Evolutionary conservation across 441 rosid genomes (phyloP), one percentile per base, ranked within the genome.

Genomic region (Geranium incanum): DNA sequence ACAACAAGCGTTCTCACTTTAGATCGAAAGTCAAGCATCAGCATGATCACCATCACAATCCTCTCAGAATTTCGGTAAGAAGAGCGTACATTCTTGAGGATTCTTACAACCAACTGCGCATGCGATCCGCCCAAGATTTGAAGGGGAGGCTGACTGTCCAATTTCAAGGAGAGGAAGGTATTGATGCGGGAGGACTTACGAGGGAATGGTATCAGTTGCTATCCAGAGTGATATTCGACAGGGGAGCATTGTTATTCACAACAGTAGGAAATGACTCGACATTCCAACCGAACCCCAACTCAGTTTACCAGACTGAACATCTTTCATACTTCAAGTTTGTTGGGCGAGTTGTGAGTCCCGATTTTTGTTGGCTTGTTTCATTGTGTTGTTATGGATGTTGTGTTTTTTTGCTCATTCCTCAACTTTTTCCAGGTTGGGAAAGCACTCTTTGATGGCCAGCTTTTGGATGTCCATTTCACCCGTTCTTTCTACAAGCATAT

Each of bases 161-260:
- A 77, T 95, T 95, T 82, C 99, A 93, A 84, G 98, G 97, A 77
- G 99, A 95, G 72, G 99, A 95, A 81, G 99, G 99, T 71, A 91
- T 95, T 78, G 99, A 95, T 87, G 99, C 99, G 50, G 99, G 99
- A 43, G 99, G 99, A 55, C 85, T 95, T 77, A 95, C 98, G 5
- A 84, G 99, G 77, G 99, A 95, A 80, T 95, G 98, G 99, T 95
- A 95, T 87, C 99, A 95, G 74, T 77, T 95, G 73, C 78, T 95
- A 74, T 93, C 99, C 0, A 93, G 99, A 83, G 97, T 95, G 68
- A 86, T 95, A 76, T 95, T 95, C 73, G 98, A 93, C 84, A 93
- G 89, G 84, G 95, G 95, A 67, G 94, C 99, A 21, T 82, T 95
- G 9, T 97, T 93, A 60, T 95, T 93, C 82, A 91, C 99, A 50